Conservation (phyloP, 345 rosid species). For the Pseudoturritis turrita region DNA sequence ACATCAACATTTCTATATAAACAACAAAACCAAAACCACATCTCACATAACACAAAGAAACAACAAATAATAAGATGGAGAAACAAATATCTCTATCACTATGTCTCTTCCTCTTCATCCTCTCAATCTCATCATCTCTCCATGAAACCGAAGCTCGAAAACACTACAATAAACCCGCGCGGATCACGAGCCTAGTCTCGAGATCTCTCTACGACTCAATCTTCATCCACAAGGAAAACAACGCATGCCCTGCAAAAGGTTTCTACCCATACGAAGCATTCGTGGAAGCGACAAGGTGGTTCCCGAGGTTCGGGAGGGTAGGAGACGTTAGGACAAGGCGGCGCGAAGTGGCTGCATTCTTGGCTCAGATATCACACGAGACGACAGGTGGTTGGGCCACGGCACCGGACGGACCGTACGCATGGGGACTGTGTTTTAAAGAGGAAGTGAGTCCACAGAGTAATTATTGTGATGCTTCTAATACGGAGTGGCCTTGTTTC, state of each 20-base stretch:
- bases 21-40: background rate
- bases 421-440: slow-evolving; percentile 63
- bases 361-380: slow-evolving; percentile 68
- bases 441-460: slow-evolving; percentile 45
- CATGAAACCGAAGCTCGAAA: slow-evolving; percentile 35
- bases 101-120: slow-evolving; percentile 15
- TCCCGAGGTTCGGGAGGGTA: slow-evolving; percentile 42
- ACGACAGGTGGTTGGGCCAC: slow-evolving; percentile 56
- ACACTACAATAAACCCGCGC: background rate
- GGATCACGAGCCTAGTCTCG: slow-evolving; percentile 32
- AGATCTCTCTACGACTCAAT: slow-evolving; percentile 38
- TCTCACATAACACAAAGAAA: slow-evolving; percentile 2
- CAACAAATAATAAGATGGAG: slow-evolving; percentile 14
- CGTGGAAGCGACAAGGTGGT: slow-evolving; percentile 47
- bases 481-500: slow-evolving; percentile 43
- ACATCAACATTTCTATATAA: slow-evolving; percentile 19
- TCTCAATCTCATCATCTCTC: slow-evolving; percentile 25
- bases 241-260: slow-evolving; percentile 49
- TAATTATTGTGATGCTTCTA: slow-evolving; percentile 37
- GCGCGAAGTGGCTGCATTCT: slow-evolving; percentile 61
- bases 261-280: slow-evolving; percentile 68
- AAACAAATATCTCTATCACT: slow-evolving; percentile 14
- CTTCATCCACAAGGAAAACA: slow-evolving; percentile 50
- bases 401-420: slow-evolving; percentile 62
- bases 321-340: slow-evolving; percentile 37